Evolutionary conservation across 2,329 filamentous ascomycete genomes (phyloP).

Genomic region (Xylariaceae sp.): DNA sequence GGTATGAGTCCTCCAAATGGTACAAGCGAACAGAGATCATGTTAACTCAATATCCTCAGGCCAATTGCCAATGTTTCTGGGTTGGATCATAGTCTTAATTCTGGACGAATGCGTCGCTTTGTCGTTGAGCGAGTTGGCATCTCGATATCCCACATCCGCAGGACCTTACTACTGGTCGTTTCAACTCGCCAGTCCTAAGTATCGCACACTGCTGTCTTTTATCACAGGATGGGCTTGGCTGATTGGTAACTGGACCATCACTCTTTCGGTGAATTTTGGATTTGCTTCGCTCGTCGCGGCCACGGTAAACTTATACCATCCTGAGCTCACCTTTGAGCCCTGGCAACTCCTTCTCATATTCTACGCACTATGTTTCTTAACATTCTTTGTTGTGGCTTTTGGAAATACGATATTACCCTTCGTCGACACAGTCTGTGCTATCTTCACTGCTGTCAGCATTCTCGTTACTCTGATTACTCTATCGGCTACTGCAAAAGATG

Average conservation of each 20-base stretch:
- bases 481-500: slow-evolving; percentile 51
- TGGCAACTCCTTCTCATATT: slow-evolving; percentile 64
- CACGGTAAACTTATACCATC: slow-evolving; percentile 52
- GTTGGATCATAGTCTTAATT: slow-evolving; percentile 53
- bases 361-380: slow-evolving; percentile 55
- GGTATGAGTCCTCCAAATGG: slow-evolving; percentile 23
- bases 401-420: slow-evolving; percentile 57
- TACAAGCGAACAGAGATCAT: background rate
- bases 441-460: slow-evolving; percentile 55
- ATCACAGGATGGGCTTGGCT: slow-evolving; percentile 54
- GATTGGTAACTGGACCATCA: slow-evolving; percentile 52
- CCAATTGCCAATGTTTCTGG: slow-evolving; percentile 54
- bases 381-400: slow-evolving; percentile 54
- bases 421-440: slow-evolving; percentile 57
- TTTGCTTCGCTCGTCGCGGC: slow-evolving; percentile 54
- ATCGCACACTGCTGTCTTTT: slow-evolving; percentile 47
- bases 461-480: slow-evolving; percentile 56
- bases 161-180: slow-evolving; percentile 55
- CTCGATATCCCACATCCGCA: slow-evolving; percentile 50
- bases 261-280: slow-evolving; percentile 53
- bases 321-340: slow-evolving; percentile 46
- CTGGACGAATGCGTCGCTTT: slow-evolving; percentile 52
- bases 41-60: slow-evolving; percentile 31
- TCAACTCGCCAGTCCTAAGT: slow-evolving; percentile 41
- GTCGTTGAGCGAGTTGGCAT: slow-evolving; percentile 50